Base-by-base conservation (phyloP, 1,139 yeast genomes). In the Yamadazyma blattariae region DNA sequence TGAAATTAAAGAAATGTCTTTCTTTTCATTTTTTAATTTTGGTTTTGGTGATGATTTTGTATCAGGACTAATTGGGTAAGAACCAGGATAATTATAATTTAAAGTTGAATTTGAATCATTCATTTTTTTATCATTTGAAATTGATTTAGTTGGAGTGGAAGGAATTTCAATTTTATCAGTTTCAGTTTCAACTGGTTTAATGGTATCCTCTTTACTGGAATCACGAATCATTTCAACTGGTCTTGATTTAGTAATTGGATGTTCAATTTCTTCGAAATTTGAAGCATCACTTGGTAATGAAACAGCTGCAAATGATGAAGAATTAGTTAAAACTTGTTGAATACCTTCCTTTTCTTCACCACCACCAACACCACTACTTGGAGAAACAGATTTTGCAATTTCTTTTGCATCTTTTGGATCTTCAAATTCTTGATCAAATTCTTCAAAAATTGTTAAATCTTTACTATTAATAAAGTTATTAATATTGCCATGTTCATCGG, bases 271-370 rank as follows among this genome's bases (percentile, higher is more conserved):
- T 31, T 43, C 46, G 27, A 41, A 41, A 17, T 40, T 36, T 7
- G 39, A 32, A 31, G 29, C 20, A 25, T 40, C 39, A 22, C 40
- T 35, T 21, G 48, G 49, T 25, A 46, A 26, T 4, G 72, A 64
- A 16, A 68, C 65, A 7, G 71, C 72, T 11, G 73, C 72, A 52
- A 62, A 68, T 5, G 74, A 66, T 1, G 71, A 65, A 7, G 55
- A 51, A 2, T 64, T 45, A 2, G 72, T 62, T 38, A 55, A 55
- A 4, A 61, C 64, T 25, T 61, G 62, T 25, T 45, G 41, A 23
- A 44, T 44, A 11, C 32, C 20, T 11, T 16, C 21, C 15, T 28
- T 28, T 17, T 27, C 42, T 20, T 38, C 22, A n/a, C 10, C 21
- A n/a, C n/a, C n/a, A n/a, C n/a, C n/a, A n/a, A n/a, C n/a, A n/a